Percentiles rank a stretch among this genome's conserved stretches.
Conservation (phyloP, 106 monocot genomes). For the Chionographis japonica region DNA sequence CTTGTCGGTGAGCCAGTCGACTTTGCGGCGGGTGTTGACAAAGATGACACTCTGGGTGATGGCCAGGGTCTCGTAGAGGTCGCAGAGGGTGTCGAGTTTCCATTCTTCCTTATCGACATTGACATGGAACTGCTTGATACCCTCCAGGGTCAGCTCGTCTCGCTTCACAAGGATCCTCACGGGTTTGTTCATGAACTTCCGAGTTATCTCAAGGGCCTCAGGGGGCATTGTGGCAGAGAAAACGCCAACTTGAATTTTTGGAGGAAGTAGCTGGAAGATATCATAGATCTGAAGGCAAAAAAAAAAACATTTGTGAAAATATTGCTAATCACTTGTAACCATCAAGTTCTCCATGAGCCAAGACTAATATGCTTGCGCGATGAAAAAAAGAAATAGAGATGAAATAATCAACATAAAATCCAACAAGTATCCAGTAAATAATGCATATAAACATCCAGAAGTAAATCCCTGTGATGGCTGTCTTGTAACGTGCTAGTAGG, state of each 20-base stretch:
- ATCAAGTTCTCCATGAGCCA: too few species aligned
- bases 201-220: conserved; percentile 75
- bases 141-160: conserved; percentile 80
- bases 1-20: conserved; percentile 82
- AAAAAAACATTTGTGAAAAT: neutral
- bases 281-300: conserved; percentile 54
- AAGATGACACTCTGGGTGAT: conserved; percentile 83
- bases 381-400: too few species aligned
- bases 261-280: conserved; percentile 77
- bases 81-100: conserved; percentile 79
- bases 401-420: too few species aligned
- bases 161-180: conserved; percentile 79
- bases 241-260: conserved; percentile 69
- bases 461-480: too few species aligned
- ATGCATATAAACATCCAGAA: too few species aligned
- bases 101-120: conserved; percentile 73
- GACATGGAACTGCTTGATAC: conserved; percentile 81
- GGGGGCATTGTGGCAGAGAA: conserved; percentile 89
- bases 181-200: conserved; percentile 86
- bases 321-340: neutral
- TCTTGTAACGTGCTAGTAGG: too few species aligned
- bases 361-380: too few species aligned
- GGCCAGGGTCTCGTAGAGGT: conserved; percentile 76
- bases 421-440: too few species aligned
- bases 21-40: conserved; percentile 78